Evolutionary conservation across 371 early-diverging fungal genomes (phyloP).

Genomic region (Mucor plumbeus): DNA sequence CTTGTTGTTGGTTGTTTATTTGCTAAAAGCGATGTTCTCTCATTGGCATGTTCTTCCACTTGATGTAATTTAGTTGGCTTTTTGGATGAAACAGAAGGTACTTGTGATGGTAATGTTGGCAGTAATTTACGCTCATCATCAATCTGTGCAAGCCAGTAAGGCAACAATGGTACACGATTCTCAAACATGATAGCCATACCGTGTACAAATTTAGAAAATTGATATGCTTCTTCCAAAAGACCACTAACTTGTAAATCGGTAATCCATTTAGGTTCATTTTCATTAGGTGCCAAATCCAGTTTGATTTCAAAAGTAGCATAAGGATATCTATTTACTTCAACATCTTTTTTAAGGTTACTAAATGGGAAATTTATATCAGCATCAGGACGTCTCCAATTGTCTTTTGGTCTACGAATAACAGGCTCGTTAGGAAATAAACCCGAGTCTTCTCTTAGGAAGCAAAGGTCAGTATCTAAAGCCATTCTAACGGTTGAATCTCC

Average conservation of each 20-base stretch:
- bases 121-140: constrained; percentile 80
- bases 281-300: constrained; percentile 87
- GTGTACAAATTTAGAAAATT: constrained; percentile 99
- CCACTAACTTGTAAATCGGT: constrained; percentile 85
- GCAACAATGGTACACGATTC: constrained; percentile 85
- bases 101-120: constrained; percentile 33
- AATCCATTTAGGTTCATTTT: constrained; percentile 94
- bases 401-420: constrained; percentile 61
- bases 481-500: constrained; percentile 97
- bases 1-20: neutral
- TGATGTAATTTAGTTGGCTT: neutral
- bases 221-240: constrained; percentile 95
- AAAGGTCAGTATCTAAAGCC: constrained; percentile 97
- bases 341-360: constrained; percentile 57
- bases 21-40: neutral
- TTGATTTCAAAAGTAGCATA: constrained; percentile 99
- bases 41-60: constrained; percentile 7
- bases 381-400: constrained; percentile 93
- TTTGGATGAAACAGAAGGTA: constrained; percentile 5
- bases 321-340: constrained; percentile 91
- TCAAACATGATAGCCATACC: constrained; percentile 94
- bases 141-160: constrained; percentile 99
- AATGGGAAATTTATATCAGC: constrained; percentile 92
- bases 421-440: constrained; percentile 60
- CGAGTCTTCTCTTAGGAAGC: constrained; percentile 97